These are phyloP conservation scores for Tillandsia fasciculata DNA, from an alignment of 176 grass and related monocot species.

Conservation along the genomic window DNA sequence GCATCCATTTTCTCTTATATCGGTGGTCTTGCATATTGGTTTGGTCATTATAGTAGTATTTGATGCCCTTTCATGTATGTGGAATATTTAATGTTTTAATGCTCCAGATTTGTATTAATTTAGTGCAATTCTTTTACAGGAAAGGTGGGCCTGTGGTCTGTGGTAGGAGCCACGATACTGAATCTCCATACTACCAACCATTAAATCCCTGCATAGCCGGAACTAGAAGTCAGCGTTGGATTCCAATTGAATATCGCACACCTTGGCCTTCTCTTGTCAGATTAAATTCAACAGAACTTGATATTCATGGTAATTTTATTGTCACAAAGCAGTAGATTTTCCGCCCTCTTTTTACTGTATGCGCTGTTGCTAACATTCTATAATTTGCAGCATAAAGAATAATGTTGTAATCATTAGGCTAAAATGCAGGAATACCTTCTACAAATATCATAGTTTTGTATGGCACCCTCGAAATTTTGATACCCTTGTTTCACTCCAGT, in stretches of 20 bases:
- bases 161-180: constrained; percentile 56
- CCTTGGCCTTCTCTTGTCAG: constrained; percentile 74
- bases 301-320: constrained; percentile 56
- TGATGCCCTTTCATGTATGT: background rate
- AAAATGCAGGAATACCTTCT: no score
- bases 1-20: background rate
- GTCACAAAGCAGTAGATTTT: background rate
- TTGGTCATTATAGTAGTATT: background rate
- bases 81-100: background rate
- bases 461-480: no score
- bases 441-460: no score
- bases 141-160: constrained; percentile 72
- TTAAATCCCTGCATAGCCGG: constrained; percentile 89
- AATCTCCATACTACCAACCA: constrained; percentile 77
- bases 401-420: no score
- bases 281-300: constrained; percentile 78
- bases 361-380: background rate
- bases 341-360: background rate
- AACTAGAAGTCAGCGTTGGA: constrained; percentile 80
- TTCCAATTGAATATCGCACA: constrained; percentile 64
- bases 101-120: background rate
- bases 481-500: no score
- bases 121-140: constrained; percentile 34
- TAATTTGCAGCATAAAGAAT: no score
- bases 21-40: background rate